Base-by-base conservation (phyloP, 352 stramenopile genomes). In the Phytophthora vignae region DNA sequence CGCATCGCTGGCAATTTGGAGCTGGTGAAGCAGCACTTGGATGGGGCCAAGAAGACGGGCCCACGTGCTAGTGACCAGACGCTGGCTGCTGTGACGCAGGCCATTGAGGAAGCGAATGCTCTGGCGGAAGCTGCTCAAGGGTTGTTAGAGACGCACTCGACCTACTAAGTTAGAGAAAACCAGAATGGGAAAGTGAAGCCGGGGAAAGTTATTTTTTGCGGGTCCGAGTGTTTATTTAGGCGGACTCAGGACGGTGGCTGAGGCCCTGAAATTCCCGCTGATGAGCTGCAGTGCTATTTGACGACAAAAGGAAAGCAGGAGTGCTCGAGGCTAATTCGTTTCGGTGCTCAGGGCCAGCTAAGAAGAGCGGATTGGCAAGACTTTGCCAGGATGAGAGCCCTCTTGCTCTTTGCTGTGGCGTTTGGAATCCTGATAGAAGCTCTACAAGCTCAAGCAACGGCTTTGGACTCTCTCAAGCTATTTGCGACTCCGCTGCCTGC, bases 21-120 rank as follows among this genome's bases (percentile, higher is more conserved):
- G 54, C 76, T 92, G 49, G 52, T 92, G 3, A 61, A 88, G 11
- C 74, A 80, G 0, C 83, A 93, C 33, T 72, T 93, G 15, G 15
- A 31, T 12, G 64, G 27, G 19, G 55, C 60, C 19, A 62, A 81
- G 48, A 44, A 54, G 40, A 36, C 40, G 14, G 60, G 56, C 22
- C 66, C 59, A 4, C 59, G 58, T 1, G 58, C 69, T 15, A 79
- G 60, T 46, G 33, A 60, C 31, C 56, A 82, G 40, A 85, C 75
- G 1, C 33, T 74, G 17, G 62, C 59, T 5, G 59, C 74, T 31
- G 64, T 85, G 50, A 38, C 31, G 5, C 62, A 76, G 55, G 73
- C 79, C 4, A 70, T 85, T 8, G 42, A 74, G 40, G 75, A 85
- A 21, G 64, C 73, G 0, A 61, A 67, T 15, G 11, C 27, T 17